Evolutionary conservation across 352 stramenopile species (phyloP), one percentile per base, ranked within the genome.

Genomic region (Pythium myriotylum): DNA sequence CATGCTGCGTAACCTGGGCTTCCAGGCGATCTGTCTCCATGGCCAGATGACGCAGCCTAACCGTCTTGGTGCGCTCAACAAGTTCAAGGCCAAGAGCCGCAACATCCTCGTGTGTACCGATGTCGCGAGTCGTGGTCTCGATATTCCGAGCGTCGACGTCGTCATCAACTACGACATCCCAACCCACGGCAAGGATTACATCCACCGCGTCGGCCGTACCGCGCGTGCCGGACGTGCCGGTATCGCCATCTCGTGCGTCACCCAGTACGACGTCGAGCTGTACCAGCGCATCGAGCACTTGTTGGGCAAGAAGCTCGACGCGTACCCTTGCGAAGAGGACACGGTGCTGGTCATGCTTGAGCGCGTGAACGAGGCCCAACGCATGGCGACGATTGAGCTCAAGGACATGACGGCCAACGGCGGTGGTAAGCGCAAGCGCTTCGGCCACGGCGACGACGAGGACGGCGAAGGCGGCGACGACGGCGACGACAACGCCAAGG

Each of bases 121-220:
- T 64, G 89, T 96, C 14, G 91, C 91, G 8, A 89, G 79, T 49
- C 88, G 91, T 54, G 97, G 97, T 4, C 80, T 99, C 26, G 97
- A 99, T 70, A 98, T 99, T 62, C 97, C 97, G 2, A 92, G 81
- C 53, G 97, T 99, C 33, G 97, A 99, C 72, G 77, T 99, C 13
- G 97, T 99, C 16, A 89, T 99, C 55, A 99, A 99, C 73, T 99
- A 98, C 79, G 97, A 99, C 77, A 97, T 99, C 47, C 97, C 98
- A 9, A 97, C 84, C 23, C 92, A 99, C 73, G 96, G 94, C 23
- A 99, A 99, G 73, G 96, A 99, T 74, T 99, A 99, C 76, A 98
- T 99, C 66, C 97, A 99, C 72, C 84, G 98, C 32, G 97, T 99
- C 2, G 98, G 98, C 19, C 88, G 98, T 54, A 99, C 98, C 5